Evolutionary conservation across 495 filamentous ascomycete species (phyloP).

Genomic region (Xylaria acuta): DNA sequence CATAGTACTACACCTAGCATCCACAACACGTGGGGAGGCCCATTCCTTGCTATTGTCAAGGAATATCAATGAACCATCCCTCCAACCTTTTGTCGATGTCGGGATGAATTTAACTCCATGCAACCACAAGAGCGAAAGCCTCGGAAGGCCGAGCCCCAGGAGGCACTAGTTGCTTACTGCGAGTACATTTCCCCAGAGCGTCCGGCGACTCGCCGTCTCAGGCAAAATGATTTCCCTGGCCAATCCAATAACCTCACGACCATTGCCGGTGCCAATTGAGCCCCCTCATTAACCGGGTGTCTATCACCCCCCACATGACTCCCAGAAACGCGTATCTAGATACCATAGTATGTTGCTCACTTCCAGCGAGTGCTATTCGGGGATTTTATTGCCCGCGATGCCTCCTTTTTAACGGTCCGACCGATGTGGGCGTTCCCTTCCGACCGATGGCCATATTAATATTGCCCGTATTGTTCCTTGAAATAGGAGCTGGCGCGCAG

Average conservation of each 20-base stretch:
- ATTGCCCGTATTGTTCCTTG: background rate
- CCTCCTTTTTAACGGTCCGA: background rate
- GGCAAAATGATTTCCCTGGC: constrained; percentile 42
- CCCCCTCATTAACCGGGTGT: constrained; percentile 43
- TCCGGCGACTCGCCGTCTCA: constrained; percentile 13
- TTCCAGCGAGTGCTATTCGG: background rate
- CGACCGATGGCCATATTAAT: background rate
- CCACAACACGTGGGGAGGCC: background rate
- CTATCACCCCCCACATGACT: constrained; percentile 30
- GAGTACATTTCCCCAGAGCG: background rate
- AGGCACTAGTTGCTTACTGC: constrained; percentile 1
- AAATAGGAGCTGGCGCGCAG: background rate
- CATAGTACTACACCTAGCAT: background rate
- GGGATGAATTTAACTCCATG: background rate
- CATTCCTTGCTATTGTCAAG: background rate
- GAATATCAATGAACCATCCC: background rate
- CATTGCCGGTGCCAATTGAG: constrained; percentile 35
- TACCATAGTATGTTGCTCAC: constrained; percentile 18
- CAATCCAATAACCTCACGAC: constrained; percentile 21
- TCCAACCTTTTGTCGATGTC: background rate
- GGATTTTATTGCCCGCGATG: constrained; percentile 25
- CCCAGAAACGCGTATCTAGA: constrained; percentile 22
- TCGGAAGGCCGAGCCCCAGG: background rate
- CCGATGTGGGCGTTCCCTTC: constrained; percentile 1
- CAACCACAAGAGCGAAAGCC: background rate